Percentiles rank a stretch among this genome's conserved stretches.
Evolutionary conservation across 2,329 filamentous ascomycete genomes (phyloP).

Genomic region (Penicillium sp.): DNA sequence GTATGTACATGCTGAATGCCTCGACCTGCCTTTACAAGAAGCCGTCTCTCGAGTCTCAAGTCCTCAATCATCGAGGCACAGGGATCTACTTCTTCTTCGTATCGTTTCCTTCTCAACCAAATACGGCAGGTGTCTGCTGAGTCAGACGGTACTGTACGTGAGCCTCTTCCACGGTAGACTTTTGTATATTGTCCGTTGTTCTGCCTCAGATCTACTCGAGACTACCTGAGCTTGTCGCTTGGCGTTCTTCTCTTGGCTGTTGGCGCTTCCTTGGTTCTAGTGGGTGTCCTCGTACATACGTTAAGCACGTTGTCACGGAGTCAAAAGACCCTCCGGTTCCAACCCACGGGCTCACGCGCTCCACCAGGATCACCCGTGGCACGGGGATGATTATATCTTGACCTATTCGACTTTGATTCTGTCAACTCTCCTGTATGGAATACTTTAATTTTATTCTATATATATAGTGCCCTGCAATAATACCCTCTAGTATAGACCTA

Average conservation of each 20-base stretch:
- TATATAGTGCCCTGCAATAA: neutral
- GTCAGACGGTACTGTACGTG: neutral
- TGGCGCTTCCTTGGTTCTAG: neutral
- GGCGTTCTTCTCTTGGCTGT: neutral
- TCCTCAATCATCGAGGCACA: neutral
- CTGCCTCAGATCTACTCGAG: neutral
- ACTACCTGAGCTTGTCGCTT: neutral
- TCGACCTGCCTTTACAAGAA: neutral
- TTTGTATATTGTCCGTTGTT: constrained; percentile 1
- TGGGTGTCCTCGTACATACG: neutral
- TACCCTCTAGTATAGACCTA: neutral
- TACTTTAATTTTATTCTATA: neutral
- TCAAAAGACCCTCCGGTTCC: constrained; percentile 15
- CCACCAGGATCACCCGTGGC: constrained; percentile 22
- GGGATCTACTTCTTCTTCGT: neutral
- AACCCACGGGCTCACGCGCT: constrained; percentile 17
- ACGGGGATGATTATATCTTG: constrained; percentile 18
- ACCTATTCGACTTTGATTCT: neutral
- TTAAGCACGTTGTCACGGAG: constrained; percentile 10
- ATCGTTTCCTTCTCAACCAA: neutral
- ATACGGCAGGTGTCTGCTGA: constrained; percentile 1
- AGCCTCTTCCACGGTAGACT: neutral
- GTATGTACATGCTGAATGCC: neutral
- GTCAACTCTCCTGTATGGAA: neutral
- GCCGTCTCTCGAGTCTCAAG: too few relatives aligned